Evolutionary conservation across 2,329 filamentous ascomycete genomes (phyloP), one percentile per base, ranked within the genome.

Genomic region (Colletotrichum limetticola): DNA sequence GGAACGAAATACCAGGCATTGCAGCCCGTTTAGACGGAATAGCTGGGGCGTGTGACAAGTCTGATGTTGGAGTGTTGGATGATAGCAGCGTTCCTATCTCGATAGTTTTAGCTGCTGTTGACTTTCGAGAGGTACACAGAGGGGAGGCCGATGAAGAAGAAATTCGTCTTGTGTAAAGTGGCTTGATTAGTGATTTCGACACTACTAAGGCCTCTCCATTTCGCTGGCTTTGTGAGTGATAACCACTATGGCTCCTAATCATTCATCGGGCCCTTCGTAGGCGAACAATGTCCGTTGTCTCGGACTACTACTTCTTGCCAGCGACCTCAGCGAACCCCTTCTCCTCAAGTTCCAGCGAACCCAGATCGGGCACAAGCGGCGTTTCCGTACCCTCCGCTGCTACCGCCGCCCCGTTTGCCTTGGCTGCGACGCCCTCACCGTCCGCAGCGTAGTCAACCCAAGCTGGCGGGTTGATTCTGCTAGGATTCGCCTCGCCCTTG

Each of bases 401-500:
- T 16, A 82, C 78, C 26, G 75, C 75, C 2, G 72, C 74, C 8
- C 76, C 79, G 12, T 75, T 80, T 11, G 14, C 63, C 14, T 35
- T 62, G 8, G 28, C 32, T 12, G 35, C 60, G 22, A n/a, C 37
- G 16, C 49, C 46, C 11, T 32, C 49, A 11, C 64, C 68, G 26
- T 78, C 74, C 52, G 42, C 71, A 35, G 80, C 75, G 56, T 93
- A 84, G 69, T 88, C 88, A 56, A 89, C 89, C 86, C 92, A 97
- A 1, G 89, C 87, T 14, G 91, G 87, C 49, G 89, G 87, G 80
- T 95, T 95, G 76, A 91, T 92, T 80, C 88, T 93, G 32, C 89
- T 87, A 61, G 91, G 89, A 8, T 89, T 88, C 0, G 90, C 91
- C 60, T 91, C 89, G 63, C 91, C 90, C 82, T 93, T 95, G 81